These are phyloP conservation scores for Lachnellula cervina DNA, from an alignment of 2,329 filamentous ascomycete genomes.

Conservation along the genomic window DNA sequence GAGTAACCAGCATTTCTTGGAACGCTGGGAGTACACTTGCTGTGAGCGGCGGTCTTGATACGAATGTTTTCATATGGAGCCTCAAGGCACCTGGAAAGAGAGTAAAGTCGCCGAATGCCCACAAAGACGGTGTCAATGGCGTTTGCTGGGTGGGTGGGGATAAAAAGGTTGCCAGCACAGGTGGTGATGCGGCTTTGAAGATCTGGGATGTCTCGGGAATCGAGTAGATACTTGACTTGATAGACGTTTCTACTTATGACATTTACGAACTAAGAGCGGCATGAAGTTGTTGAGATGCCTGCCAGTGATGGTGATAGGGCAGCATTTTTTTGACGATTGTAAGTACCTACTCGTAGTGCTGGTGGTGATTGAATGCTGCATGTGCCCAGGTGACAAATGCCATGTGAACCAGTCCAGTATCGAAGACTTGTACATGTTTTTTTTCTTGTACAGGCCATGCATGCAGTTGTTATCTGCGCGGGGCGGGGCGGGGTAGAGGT, in stretches of 20 bases:
- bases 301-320: too few relatives aligned
- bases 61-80: constrained; percentile 90
- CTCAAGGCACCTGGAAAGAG: constrained; percentile 76
- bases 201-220: constrained; percentile 68
- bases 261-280: too few relatives aligned
- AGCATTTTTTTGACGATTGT: not conserved
- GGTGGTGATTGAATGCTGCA: not conserved
- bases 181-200: constrained; percentile 87
- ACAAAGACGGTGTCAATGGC: constrained; percentile 92
- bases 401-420: too few relatives aligned
- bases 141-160: constrained; percentile 71
- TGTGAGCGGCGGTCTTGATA: constrained; percentile 82
- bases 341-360: too few relatives aligned
- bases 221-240: constrained; percentile 32
- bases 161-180: constrained; percentile 68
- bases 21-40: constrained; percentile 71
- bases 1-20: constrained; percentile 70
- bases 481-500: too few relatives aligned
- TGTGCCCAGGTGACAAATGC: too few relatives aligned
- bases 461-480: too few relatives aligned
- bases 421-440: too few relatives aligned
- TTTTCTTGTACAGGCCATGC: too few relatives aligned
- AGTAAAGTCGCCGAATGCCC: constrained; percentile 79
- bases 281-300: too few relatives aligned
- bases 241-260: too few relatives aligned